Conservation (phyloP, 192 early-diverging fungal species). For the Oehlia diaphana region DNA sequence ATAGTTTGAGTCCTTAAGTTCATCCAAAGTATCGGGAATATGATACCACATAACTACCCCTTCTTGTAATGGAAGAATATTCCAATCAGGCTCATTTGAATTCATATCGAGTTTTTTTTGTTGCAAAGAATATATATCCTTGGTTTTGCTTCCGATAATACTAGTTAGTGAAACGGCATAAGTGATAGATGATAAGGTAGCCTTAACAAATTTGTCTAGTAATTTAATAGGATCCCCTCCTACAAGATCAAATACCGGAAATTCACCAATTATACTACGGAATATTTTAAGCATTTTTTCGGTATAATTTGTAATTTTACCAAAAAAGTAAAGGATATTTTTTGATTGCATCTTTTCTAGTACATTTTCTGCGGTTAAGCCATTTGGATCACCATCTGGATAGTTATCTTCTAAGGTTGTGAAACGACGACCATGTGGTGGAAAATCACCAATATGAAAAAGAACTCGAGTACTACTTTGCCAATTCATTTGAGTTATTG, state of each 20-base stretch:
- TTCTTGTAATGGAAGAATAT: background rate
- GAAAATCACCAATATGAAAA: conserved; percentile 27
- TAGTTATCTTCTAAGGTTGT: background rate
- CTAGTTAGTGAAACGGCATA: conserved; percentile 18
- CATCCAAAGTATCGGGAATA: background rate
- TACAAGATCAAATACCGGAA: conserved; percentile 22
- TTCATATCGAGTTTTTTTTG: conserved; percentile 5
- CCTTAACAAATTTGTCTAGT: conserved; percentile 9
- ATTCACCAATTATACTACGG: conserved; percentile 24
- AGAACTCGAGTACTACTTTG: conserved; percentile 10
- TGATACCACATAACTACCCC: background rate
- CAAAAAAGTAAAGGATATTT: conserved; percentile 29
- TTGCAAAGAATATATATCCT: background rate
- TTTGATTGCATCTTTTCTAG: conserved; percentile 15
- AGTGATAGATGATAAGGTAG: conserved; percentile 9
- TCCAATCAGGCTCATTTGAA: conserved; percentile 6
- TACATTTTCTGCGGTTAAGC: conserved; percentile 27
- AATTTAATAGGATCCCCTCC: conserved; percentile 15
- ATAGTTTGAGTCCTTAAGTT: conserved; percentile 3
- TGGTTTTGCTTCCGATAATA: background rate
- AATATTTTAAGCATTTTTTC: conserved; percentile 27
- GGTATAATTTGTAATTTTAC: conserved; percentile 24
- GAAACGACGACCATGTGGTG: conserved; percentile 28
- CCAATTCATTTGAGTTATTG: conserved; percentile 21
- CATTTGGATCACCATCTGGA: conserved; percentile 27